A percentile compares a stretch with the other conserved stretches of the same genome.
Evolutionary conservation across 2,329 filamentous ascomycete species (phyloP).

Genomic region (Venturiaceae sp.): DNA sequence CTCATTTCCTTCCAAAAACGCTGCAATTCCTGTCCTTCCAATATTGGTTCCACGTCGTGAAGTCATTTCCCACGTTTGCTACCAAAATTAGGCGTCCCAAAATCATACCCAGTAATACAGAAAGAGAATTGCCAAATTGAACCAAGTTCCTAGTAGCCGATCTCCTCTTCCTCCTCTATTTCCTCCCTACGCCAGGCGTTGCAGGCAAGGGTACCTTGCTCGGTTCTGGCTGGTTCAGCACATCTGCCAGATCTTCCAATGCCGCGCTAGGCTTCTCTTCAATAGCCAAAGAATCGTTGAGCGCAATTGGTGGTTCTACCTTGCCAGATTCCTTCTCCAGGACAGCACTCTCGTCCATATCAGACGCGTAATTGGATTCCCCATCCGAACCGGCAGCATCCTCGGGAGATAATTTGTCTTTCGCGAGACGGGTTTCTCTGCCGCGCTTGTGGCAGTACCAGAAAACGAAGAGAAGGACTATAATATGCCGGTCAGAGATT

Average conservation of each 20-base stretch:
- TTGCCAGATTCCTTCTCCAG: slow-evolving; percentile 14
- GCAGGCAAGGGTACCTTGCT: slow-evolving; percentile 11
- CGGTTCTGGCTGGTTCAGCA: slow-evolving; percentile 25
- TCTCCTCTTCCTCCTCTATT: background rate
- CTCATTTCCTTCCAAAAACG: background rate
- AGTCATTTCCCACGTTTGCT: background rate
- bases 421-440: slow-evolving; percentile 69
- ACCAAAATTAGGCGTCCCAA: background rate
- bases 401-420: slow-evolving; percentile 31
- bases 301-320: slow-evolving; percentile 19
- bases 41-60: background rate
- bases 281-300: slow-evolving; percentile 17
- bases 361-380: slow-evolving; percentile 6
- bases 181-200: background rate
- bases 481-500: slow-evolving; percentile 7
- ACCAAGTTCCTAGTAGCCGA: background rate
- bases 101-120: background rate
- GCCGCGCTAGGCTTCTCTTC: slow-evolving; percentile 14
- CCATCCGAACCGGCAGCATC: background rate
- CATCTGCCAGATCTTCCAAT: slow-evolving; percentile 24
- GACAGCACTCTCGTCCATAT: slow-evolving; percentile 10
- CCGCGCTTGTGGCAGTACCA: slow-evolving; percentile 99
- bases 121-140: background rate
- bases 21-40: background rate
- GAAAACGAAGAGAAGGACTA: slow-evolving; percentile 82